Conservation (phyloP, 1,284 basidiomycete genomes). For the Thecaphora thlaspeos region DNA sequence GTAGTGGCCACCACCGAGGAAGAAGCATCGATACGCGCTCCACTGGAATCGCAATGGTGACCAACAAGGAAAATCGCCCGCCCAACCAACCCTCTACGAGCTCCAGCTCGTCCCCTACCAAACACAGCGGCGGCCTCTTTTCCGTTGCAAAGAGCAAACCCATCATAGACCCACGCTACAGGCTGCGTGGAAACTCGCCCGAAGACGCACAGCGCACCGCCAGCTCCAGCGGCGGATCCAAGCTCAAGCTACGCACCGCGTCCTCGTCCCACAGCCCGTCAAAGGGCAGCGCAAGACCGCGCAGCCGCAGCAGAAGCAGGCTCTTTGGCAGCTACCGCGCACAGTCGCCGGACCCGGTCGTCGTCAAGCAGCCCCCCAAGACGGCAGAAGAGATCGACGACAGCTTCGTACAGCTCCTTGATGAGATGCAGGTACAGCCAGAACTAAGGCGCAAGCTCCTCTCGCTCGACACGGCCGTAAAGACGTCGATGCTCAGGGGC, state of each 20-base stretch:
- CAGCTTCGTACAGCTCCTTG: slow-evolving; percentile 39
- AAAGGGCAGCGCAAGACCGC: slow-evolving; percentile 15
- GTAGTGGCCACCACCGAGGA: too few species aligned
- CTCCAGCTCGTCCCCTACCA: not conserved
- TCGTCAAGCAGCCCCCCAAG: slow-evolving; percentile 3
- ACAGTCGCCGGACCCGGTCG: slow-evolving; percentile 10
- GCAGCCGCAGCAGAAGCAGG: slow-evolving; percentile 25
- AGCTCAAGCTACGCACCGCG: slow-evolving; percentile 4
- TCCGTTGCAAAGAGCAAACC: not conserved
- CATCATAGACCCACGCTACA: slow-evolving; percentile 22
- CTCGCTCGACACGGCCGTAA: slow-evolving; percentile 75
- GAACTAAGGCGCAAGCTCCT: slow-evolving; percentile 72
- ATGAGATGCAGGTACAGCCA: slow-evolving; percentile 67
- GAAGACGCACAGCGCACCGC: slow-evolving; percentile 9
- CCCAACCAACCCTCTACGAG: not conserved
- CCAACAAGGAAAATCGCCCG: slow-evolving; percentile 30
- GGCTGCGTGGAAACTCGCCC: slow-evolving; percentile 34
- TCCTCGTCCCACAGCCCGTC: slow-evolving; percentile 20
- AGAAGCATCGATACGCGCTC: too few species aligned
- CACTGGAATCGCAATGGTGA: too few species aligned
- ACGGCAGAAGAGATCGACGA: slow-evolving; percentile 34
- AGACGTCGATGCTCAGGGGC: slow-evolving; percentile 84
- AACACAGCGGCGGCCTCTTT: not conserved
- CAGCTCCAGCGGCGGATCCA: slow-evolving; percentile 6
- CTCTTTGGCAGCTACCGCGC: slow-evolving; percentile 26